A percentile compares a stretch with the other conserved stretches of the same genome.
Conservation (phyloP, 2,329 filamentous ascomycete species). For the Fusarium anguioides region DNA sequence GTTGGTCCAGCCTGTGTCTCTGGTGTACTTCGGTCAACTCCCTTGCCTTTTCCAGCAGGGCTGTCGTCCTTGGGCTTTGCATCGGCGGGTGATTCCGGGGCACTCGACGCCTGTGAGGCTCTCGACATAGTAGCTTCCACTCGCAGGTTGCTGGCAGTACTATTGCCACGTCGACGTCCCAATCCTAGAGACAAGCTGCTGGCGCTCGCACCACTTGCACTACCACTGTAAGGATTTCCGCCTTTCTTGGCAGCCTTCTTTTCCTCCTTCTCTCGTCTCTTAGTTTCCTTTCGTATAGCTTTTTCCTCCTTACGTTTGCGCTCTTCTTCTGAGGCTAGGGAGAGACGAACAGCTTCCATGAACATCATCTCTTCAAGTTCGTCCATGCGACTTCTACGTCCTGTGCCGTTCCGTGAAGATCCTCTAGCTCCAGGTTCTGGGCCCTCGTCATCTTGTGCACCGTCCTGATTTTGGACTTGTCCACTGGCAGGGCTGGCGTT, state of each 20-base stretch:
- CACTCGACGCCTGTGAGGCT: conserved; percentile 49
- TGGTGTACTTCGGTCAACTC: conserved; percentile 65
- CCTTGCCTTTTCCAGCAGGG: conserved; percentile 72
- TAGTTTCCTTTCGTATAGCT: conserved; percentile 75
- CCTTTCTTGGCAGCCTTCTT: conserved; percentile 79
- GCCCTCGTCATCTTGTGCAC: conserved; percentile 36
- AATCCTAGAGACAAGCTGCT: conserved; percentile 73
- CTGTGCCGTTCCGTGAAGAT: conserved; percentile 36
- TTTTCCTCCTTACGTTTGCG: conserved; percentile 79
- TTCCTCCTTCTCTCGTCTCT: conserved; percentile 85
- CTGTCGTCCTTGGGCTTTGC: conserved; percentile 48
- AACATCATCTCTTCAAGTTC: conserved; percentile 99
- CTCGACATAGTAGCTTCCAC: conserved; percentile 65
- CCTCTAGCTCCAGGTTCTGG: conserved; percentile 41
- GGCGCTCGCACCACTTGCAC: conserved; percentile 61
- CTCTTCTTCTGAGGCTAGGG: conserved; percentile 92
- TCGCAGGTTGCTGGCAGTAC: conserved; percentile 68
- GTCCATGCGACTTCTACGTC: conserved; percentile 71
- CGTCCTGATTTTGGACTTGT: conserved; percentile 40
- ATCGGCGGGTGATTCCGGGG: conserved; percentile 39
- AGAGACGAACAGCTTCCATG: conserved; percentile 92
- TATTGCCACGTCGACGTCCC: conserved; percentile 69
- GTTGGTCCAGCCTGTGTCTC: conserved; percentile 43
- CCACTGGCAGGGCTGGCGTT: conserved; percentile 46
- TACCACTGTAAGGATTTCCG: conserved; percentile 51